A percentile compares a stretch with the other conserved stretches of the same genome.
phyloP scores from a whole-genome alignment of 2,329 filamentous ascomycete genomes.

The Neopestalotiopsis sp. region DNA sequence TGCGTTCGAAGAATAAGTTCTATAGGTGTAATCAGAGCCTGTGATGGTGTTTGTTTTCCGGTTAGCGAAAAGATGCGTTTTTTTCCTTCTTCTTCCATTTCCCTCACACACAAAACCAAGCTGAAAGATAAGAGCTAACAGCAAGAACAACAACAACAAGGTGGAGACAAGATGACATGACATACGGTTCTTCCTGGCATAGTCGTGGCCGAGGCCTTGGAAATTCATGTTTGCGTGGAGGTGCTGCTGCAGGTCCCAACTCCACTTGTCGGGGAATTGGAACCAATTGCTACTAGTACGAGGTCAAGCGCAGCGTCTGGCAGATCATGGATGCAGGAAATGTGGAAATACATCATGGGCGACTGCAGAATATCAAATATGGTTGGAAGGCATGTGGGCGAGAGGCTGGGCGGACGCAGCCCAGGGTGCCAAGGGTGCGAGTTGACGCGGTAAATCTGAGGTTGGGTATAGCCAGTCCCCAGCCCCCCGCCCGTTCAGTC shows the following conservation, averaged over 20 bases:
- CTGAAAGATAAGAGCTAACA: not conserved
- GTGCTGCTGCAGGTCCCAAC: slow-evolving; percentile 18
- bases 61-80: not conserved
- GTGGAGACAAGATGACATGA: slow-evolving; percentile 11
- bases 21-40: slow-evolving; percentile 29
- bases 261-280: slow-evolving; percentile 14
- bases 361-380: slow-evolving; percentile 18
- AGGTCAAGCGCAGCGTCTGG: slow-evolving; percentile 1
- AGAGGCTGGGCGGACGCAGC: slow-evolving; percentile 13
- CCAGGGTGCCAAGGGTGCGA: slow-evolving; percentile 8
- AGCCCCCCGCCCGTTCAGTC: slow-evolving; percentile 8
- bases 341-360: slow-evolving; percentile 18
- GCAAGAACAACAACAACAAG: not conserved
- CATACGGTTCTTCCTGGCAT: slow-evolving; percentile 18
- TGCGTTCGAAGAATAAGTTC: slow-evolving; percentile 24
- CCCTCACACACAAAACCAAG: not conserved
- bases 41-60: not conserved
- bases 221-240: slow-evolving; percentile 8
- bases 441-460: slow-evolving; percentile 12
- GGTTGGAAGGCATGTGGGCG: slow-evolving; percentile 5
- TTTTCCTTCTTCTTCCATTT: not conserved
- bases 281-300: slow-evolving; percentile 15
- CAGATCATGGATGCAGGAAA: slow-evolving; percentile 13
- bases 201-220: slow-evolving; percentile 15
- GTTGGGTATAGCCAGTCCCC: slow-evolving; percentile 16